Conservation (phyloP, 805 yeast species). For the Zygosaccharomyces lentus region DNA sequence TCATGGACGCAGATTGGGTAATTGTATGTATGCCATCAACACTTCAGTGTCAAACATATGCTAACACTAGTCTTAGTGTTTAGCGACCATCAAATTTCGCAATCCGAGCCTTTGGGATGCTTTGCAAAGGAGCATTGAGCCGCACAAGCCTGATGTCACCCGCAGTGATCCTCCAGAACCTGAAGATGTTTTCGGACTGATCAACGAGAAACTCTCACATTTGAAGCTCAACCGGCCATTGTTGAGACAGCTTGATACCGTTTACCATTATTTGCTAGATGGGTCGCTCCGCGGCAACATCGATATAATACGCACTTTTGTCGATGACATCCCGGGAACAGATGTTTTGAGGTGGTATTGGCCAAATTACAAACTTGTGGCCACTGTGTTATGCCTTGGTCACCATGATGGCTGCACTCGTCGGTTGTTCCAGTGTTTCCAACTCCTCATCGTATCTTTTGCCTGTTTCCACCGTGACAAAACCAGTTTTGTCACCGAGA, state of each 20-base stretch:
- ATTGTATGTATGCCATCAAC: constrained; percentile 9
- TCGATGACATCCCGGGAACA: constrained; percentile 13
- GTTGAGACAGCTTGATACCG: constrained; percentile 7
- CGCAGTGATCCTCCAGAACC: background rate
- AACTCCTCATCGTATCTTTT: constrained; percentile 20
- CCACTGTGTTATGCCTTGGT: constrained; percentile 3
- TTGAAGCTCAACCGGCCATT: constrained; percentile 7
- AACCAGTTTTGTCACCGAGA: constrained; percentile 5
- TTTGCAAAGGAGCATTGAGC: background rate
- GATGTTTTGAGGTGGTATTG: constrained; percentile 18
- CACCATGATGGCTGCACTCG: background rate
- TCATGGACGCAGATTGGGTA: constrained; percentile 13
- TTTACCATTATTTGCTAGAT: constrained; percentile 6
- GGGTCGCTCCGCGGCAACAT: constrained; percentile 5
- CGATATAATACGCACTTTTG: constrained; percentile 13
- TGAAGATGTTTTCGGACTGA: background rate
- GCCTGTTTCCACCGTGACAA: constrained; percentile 8
- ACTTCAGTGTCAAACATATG: background rate
- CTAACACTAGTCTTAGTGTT: constrained; percentile 13
- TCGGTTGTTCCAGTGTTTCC: constrained; percentile 18
- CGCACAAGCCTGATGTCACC: background rate
- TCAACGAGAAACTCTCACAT: constrained; percentile 9
- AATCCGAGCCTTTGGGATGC: constrained; percentile 19
- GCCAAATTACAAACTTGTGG: constrained; percentile 17
- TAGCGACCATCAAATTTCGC: constrained; percentile 24